Base-by-base conservation (phyloP, 306 rosid species). In the Erythrophleum fordii region DNA sequence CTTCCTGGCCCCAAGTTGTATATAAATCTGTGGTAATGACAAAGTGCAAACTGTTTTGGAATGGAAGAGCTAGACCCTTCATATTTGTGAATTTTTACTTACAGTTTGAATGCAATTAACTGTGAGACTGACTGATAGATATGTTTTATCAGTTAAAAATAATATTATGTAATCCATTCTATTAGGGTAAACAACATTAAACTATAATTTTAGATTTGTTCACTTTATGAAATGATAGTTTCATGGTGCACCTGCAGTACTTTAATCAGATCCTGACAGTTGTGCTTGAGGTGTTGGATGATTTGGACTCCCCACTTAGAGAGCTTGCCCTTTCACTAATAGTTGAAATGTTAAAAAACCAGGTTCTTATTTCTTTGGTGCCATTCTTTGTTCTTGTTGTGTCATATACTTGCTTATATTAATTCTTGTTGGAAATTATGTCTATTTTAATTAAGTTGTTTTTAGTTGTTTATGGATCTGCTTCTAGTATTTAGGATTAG, bases 231-330 rank as follows among this genome's bases (percentile, higher is more conserved):
- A 74, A 77, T 77, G 62, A 75, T 77, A 37, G 72, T 89, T 83
- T 72, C 65, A 42, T 82, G 83, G 66, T 79, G 44, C 64, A 49
- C 76, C 69, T 92, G 93, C 97, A 96, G 99, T 96, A 90, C 90
- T 96, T 96, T 85, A 96, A 96, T 89, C 99, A 96, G 86, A 96
- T 96, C 78, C 82, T 96, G 91, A 93, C 98, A 2, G 89, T 75
- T 83, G 88, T 91, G 78, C 98, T 96, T 79, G 99, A 96, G 87
- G 95, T 93, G 80, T 80, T 91, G 90, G 99, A 96, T 81, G 94
- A 96, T 85, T 86, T 89, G 76, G 95, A 93, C 83, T 85, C 95
- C 83, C 81, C 91, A 72, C 83, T 88, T 62, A 93, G 95, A 77
- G 99, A 96, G 85, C 92, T 90, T 74, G 92, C 92, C 46, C 97